A percentile compares a stretch with the other conserved stretches of the same genome.
These are phyloP conservation scores for Tricholoma sp. DNA, from an alignment of 768 basidiomycete species.

Conservation along the genomic window DNA sequence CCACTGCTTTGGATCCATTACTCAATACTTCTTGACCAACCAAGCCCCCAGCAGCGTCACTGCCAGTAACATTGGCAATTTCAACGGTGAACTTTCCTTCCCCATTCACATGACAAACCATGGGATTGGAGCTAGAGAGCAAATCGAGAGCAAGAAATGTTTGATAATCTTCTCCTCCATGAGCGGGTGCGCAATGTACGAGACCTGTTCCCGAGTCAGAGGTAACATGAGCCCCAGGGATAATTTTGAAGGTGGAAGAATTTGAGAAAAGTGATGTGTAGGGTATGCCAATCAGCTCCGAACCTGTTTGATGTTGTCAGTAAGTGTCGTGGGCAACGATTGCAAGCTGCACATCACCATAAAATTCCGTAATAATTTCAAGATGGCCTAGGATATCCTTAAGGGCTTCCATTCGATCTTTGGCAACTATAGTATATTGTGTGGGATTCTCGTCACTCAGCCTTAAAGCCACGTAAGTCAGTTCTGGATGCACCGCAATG, in stretches of 20 bases:
- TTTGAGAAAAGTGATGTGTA: constrained; percentile 62
- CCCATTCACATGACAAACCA: constrained; percentile 80
- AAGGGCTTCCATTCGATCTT: constrained; percentile 42
- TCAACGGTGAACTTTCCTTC: constrained; percentile 65
- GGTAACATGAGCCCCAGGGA: constrained; percentile 75
- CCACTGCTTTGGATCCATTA: constrained; percentile 64
- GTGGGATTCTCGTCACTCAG: constrained; percentile 15
- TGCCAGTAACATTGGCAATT: constrained; percentile 55
- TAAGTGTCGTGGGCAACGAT: not conserved
- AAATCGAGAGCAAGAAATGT: constrained; percentile 58
- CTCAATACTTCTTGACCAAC: constrained; percentile 68
- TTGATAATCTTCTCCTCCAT: constrained; percentile 89
- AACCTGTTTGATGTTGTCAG: constrained; percentile 27
- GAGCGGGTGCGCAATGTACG: constrained; percentile 94
- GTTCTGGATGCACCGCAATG: constrained; percentile 77
- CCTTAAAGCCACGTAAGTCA: constrained; percentile 58
- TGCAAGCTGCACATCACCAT: constrained; percentile 23
- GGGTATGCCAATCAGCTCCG: constrained; percentile 50
- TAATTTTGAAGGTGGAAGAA: constrained; percentile 37
- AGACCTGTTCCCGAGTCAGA: constrained; percentile 89
- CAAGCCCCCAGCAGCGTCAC: constrained; percentile 39
- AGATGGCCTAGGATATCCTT: constrained; percentile 29
- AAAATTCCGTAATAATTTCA: constrained; percentile 30
- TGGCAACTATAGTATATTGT: constrained; percentile 39
- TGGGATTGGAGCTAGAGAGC: constrained; percentile 35